Conservation (phyloP, 306 rosid species). For the Gleditsia sinensis region DNA sequence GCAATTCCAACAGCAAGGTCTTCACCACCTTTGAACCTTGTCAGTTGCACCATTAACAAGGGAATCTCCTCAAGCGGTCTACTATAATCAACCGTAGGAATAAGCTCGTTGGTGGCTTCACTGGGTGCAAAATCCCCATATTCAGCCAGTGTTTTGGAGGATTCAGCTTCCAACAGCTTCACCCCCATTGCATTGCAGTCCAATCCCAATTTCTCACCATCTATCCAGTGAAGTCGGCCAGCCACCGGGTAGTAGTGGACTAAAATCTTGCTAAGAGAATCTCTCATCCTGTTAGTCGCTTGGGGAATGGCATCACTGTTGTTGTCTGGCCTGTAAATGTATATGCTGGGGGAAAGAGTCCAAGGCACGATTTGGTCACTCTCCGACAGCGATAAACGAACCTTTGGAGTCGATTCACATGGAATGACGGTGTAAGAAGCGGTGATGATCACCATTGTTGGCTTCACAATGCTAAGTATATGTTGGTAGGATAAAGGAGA, state of each 20-base stretch:
- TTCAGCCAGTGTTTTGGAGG: not conserved
- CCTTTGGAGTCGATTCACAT: slow-evolving; percentile 10
- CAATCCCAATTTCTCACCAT: not conserved
- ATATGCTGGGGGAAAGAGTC: not conserved
- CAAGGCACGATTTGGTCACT: not conserved
- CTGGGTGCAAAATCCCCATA: slow-evolving; percentile 35
- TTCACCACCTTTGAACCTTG: not conserved
- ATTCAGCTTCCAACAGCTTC: slow-evolving; percentile 10
- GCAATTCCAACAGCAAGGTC: slow-evolving; percentile 12
- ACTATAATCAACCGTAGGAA: slow-evolving; percentile 20
- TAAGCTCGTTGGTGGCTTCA: not conserved
- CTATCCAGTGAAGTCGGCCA: slow-evolving; percentile 14
- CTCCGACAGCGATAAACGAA: not conserved
- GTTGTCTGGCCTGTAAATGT: slow-evolving; percentile 13
- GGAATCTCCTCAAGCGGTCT: slow-evolving; percentile 8
- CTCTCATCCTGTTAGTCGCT: not conserved
- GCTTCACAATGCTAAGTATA: not conserved
- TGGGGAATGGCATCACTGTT: no score
- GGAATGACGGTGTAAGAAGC: not conserved
- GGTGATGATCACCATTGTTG: slow-evolving; percentile 20
- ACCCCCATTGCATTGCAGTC: slow-evolving; percentile 31
- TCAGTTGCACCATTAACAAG: not conserved
- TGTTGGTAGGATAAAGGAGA: no score
- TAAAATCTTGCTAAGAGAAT: slow-evolving; percentile 21
- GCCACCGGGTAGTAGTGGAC: slow-evolving; percentile 36